A percentile compares a stretch with the other conserved stretches of the same genome.
Evolutionary conservation across 2,329 filamentous ascomycete genomes (phyloP).

Genomic region (Cordyceps cateniannulata): DNA sequence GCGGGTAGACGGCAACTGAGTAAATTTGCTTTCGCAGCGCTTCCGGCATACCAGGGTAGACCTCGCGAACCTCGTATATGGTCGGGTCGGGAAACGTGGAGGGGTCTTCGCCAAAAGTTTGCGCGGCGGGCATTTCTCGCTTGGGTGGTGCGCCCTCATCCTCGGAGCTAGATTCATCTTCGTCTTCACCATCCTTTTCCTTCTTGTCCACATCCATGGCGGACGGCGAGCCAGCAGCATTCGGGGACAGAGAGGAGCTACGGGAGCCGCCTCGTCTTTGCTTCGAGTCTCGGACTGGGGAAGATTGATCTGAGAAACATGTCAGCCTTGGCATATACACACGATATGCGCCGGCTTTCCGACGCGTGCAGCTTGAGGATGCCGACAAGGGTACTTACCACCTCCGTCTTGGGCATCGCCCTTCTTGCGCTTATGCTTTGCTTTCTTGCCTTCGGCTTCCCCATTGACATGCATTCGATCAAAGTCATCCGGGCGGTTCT

Average conservation of each 20-base stretch:
- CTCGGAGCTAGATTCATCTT: slow-evolving; percentile 47
- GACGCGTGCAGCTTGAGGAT: neutral
- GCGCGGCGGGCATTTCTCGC: slow-evolving; percentile 64
- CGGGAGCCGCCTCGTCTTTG: slow-evolving; percentile 49
- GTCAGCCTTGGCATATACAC: neutral
- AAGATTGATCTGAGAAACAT: slow-evolving; percentile 41
- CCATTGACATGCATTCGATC: slow-evolving; percentile 41
- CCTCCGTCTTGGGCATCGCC: slow-evolving; percentile 30
- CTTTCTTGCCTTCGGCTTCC: slow-evolving; percentile 47
- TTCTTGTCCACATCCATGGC: slow-evolving; percentile 55
- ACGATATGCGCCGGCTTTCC: neutral
- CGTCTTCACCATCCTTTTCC: slow-evolving; percentile 36
- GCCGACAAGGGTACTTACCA: neutral
- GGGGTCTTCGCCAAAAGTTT: slow-evolving; percentile 89
- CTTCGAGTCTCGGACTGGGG: slow-evolving; percentile 47
- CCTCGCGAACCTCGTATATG: slow-evolving; percentile 81
- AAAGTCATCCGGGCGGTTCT: slow-evolving; percentile 52
- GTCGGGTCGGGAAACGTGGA: slow-evolving; percentile 88
- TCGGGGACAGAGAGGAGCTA: slow-evolving; percentile 55
- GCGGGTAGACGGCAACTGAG: slow-evolving; percentile 78
- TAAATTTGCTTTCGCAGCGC: slow-evolving; percentile 86
- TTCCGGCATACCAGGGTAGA: slow-evolving; percentile 68
- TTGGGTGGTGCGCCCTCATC: slow-evolving; percentile 56
- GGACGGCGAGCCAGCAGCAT: slow-evolving; percentile 42
- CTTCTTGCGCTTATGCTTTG: slow-evolving; percentile 75